phyloP scores from a whole-genome alignment of 495 filamentous ascomycete species.

The Penicillium bovifimosum region DNA sequence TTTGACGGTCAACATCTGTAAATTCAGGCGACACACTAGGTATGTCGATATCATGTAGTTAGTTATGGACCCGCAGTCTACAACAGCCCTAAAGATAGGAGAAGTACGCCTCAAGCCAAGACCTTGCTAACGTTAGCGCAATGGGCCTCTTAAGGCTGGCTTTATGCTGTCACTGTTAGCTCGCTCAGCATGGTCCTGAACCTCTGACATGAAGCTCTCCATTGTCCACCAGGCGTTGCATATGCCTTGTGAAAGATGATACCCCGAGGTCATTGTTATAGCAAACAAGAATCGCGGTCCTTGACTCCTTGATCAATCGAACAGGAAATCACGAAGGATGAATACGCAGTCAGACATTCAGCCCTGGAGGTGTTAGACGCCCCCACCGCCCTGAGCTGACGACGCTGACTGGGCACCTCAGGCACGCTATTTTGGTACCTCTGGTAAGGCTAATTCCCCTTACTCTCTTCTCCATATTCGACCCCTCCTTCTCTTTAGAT shows the following conservation, averaged over 20 bases:
- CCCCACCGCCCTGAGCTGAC: slow-evolving; percentile 11
- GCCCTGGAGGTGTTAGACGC: neutral
- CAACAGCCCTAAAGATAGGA: neutral
- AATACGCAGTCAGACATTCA: neutral
- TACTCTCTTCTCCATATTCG: slow-evolving; percentile 17
- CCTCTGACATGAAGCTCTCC: neutral
- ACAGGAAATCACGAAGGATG: no score
- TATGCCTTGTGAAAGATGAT: neutral
- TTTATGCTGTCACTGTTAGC: neutral
- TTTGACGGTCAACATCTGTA: neutral
- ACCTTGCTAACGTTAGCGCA: neutral
- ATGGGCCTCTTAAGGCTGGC: neutral
- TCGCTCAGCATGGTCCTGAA: neutral
- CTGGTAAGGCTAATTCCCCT: slow-evolving; percentile 24
- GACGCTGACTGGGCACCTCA: slow-evolving; percentile 13
- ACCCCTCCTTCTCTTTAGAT: slow-evolving; percentile 11
- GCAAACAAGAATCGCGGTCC: no score
- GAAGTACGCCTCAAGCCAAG: neutral
- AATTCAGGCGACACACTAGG: neutral
- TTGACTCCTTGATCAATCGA: no score
- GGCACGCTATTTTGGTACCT: slow-evolving; percentile 15
- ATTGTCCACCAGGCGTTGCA: neutral
- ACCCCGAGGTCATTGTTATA: neutral
- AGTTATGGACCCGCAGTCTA: neutral
- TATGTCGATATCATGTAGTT: no score